Base-by-base conservation (phyloP, 352 stramenopile species). In the Globisporangium cystogenes region DNA sequence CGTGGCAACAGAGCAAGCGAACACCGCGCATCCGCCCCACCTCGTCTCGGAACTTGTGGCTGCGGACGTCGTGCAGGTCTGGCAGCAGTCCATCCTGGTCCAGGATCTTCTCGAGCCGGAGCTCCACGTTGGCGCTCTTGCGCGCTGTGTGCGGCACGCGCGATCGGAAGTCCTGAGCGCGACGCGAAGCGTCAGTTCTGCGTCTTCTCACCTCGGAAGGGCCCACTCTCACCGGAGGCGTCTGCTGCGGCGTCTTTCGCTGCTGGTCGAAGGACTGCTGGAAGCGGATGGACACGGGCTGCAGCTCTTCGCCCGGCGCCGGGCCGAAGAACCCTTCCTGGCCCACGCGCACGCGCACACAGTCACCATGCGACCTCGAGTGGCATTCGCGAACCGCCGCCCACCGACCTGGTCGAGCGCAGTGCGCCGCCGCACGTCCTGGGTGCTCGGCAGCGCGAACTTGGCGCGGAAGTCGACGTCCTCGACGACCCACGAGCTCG, bases 391-490 rank as follows among this genome's bases (percentile, higher is more conserved):
- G n/a, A n/a, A n/a, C n/a, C n/a, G n/a, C n/a, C n/a, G n/a, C n/a
- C 46, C 16, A 43, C 37, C n/a, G 7, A 80, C 72, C 53, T 90
- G 78, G 55, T 83, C 68, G n/a, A 68, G 55, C 12, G 81, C 78
- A 11, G 68, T 68, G 23, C 67, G 60, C 26, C 75, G 65, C 15
- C 76, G 74, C 29, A 86, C 27, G 42, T 92, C 81, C 48, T 92
- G 81, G 43, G 72, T 84, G 55, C 60, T 85, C 18, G 74, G 65
- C 11, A 90, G 26, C 10, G 48, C 53, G 51, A 92, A 92, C 49
- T 90, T 92, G 56, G 78, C 61, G 41, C 69, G 64, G 55, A 92
- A 92, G 51, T 92, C 78, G 3, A 29, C 39, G 29, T 44, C 33
- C 33, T 53, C 51, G 44, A 64, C 55, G 23, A 51, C 20, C 54